Percentiles rank a stretch among this genome's conserved stretches.
Conservation (phyloP, 192 early-diverging fungal species). For the Dissophora ornata region DNA sequence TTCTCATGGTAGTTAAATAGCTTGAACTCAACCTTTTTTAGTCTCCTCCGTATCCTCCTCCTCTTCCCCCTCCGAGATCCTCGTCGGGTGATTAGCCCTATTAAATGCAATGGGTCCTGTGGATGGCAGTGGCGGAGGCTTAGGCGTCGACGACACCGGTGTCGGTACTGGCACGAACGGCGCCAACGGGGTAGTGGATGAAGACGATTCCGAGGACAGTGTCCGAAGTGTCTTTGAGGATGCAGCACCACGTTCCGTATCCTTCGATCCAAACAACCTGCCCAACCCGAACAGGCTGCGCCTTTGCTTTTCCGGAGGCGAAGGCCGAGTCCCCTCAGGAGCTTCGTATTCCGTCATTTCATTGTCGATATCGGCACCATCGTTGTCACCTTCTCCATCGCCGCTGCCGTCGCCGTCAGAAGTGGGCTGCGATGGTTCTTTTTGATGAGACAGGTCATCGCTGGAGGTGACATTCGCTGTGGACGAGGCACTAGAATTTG, state of each 20-base stretch:
- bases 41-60: conserved; percentile 41
- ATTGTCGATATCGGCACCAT: background rate
- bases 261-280: conserved; percentile 12
- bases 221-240: background rate
- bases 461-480: background rate
- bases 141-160: background rate
- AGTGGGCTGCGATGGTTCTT: background rate
- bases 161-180: background rate
- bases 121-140: background rate
- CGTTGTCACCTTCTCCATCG: background rate
- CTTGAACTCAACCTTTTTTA: background rate
- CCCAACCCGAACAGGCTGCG: conserved; percentile 14
- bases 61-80: conserved; percentile 51
- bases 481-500: conserved; percentile 1
- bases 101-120: conserved; percentile 6
- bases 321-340: background rate
- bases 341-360: background rate
- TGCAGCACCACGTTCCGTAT: background rate
- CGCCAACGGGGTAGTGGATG: background rate
- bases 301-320: conserved; percentile 2
- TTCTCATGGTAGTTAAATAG: no score
- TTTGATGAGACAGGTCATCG: background rate
- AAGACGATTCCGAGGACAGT: background rate
- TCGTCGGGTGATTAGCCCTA: conserved; percentile 42
- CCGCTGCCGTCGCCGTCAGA: background rate